Evolutionary conservation across 1,284 basidiomycete species (phyloP), one percentile per base, ranked within the genome.

Genomic region (Fomes fomentarius): DNA sequence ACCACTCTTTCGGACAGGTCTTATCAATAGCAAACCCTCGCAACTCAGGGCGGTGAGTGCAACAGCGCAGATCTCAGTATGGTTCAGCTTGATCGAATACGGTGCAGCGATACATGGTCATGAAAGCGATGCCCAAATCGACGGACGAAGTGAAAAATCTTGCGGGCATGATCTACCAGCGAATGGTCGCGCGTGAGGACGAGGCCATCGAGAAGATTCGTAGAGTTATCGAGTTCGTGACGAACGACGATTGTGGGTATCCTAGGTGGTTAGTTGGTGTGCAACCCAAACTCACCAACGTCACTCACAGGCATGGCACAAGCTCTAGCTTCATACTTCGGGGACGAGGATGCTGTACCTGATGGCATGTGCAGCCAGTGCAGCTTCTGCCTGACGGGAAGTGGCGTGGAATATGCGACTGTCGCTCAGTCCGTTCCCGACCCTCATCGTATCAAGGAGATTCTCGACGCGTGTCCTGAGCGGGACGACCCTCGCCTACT

Each of bases 401-500:
- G 73, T 33, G 67, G 71, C 5, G 62, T 76, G 11, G 62, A 68
- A 12, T 80, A 79, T 59, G 61, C 69, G 39, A 60, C 68, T 2
- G 61, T 65, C 0, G 62, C 65, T 15, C 53, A 62, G n/a, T 52
- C 66, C 1, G 53, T 60, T 2, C 66, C 76, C 24, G 68, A 77
- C 62, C 69, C 65, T 5, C 50, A 17, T 14, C 66, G 71, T 40
- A 63, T 78, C 50, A 52, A 64, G 31, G 69, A 68, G n/a, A 77
- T 81, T 48, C 68, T 80, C 21, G 56, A 59, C 21, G 74, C 72
- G 11, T 81, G 78, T 56, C 72, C 69, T 31, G 77, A 76, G 44
- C 76, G 79, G 31, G 79, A 82, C 59, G 80, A 82, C 55, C 75
- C 78, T 14, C 77, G 78, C 10, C 67, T 79, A 28, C 68, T 80